Base-by-base conservation (phyloP, 192 early-diverging fungal species). In the Rhizophagus sp. region DNA sequence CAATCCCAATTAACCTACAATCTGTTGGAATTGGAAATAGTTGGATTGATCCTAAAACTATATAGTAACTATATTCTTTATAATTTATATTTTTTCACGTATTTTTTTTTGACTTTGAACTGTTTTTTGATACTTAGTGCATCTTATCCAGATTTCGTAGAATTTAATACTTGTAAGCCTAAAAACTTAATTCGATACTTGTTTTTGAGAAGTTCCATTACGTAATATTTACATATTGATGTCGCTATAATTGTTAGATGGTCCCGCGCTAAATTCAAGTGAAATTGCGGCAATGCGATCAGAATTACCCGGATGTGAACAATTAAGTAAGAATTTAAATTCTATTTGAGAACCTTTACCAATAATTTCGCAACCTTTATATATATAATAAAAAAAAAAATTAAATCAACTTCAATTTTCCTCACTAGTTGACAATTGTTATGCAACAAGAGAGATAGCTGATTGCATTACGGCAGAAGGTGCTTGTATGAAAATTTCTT, bases 1-100 rank as follows among this genome's bases (percentile, higher is more conserved):
- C 25, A 64, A 64, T 64, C 6, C 34, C 44, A 11, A 78, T 90
- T 41, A 85, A 85, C 12, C 65, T 90, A n/a, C 49, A 76, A 13
- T 87, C 85, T 12, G 80, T 89, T 44, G 89, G 87, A 6, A 87
- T 90, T 57, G 88, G 89, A 73, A 90, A 89, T 78, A 88, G 87
- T 6, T 11, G 88, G 81, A 83, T 84, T 36, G 89, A 90, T 79
- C 79, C 24, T 82, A 80, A 17, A 72, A 83, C 47, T 83, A 22
- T 13, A 90, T 88, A 76, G 87, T 79, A 24, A 88, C 85, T 64
- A 47, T 64, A 25, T 25, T 64, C 27, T 27, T n/a, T 64, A 7
- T 41, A 41, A 41, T 6, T 0, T 41, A 41, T 41, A 6, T 12
- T n/a, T 27, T 64, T 27, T 25, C n/a, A 25, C n/a, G 5, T 64